Conservation (phyloP, 768 basidiomycete species). For the Paxillus ammoniavirescens region DNA sequence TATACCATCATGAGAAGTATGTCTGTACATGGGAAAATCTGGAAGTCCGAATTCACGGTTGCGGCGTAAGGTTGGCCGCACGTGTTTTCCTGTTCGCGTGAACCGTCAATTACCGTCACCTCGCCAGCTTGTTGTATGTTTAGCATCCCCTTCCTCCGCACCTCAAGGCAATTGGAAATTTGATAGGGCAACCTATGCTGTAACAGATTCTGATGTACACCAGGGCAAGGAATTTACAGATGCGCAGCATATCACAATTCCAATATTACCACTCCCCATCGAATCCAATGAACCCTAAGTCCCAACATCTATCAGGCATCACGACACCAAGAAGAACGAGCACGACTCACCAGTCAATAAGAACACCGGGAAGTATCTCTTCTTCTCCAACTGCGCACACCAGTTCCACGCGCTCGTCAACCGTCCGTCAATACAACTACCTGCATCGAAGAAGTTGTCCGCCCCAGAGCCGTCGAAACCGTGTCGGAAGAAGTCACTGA, state of each 20-base stretch:
- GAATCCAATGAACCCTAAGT: slow-evolving; percentile 75
- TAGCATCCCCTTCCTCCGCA: too few species aligned
- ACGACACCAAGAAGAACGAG: neutral
- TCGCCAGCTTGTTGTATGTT: too few species aligned
- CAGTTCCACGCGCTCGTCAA: slow-evolving; percentile 92
- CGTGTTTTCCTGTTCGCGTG: too few species aligned
- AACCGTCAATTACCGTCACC: too few species aligned
- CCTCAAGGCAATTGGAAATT: too few species aligned
- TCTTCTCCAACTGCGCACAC: slow-evolving; percentile 85
- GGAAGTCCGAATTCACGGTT: too few species aligned
- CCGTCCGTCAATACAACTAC: slow-evolving; percentile 80
- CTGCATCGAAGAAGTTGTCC: slow-evolving; percentile 88
- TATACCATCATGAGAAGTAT: too few species aligned
- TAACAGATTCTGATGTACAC: too few species aligned
- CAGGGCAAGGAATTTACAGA: too few species aligned
- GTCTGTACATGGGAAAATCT: too few species aligned
- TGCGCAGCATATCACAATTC: neutral
- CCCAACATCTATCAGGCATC: neutral
- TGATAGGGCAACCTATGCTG: too few species aligned
- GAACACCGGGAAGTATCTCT: slow-evolving; percentile 79
- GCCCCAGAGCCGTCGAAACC: slow-evolving; percentile 91
- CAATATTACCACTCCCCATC: slow-evolving; percentile 75
- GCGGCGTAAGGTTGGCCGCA: too few species aligned
- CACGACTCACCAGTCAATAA: slow-evolving; percentile 61
- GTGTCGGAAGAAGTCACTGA: slow-evolving; percentile 84